phyloP scores from a whole-genome alignment of 192 early-diverging fungal species.

The Lobosporangium transversale region DNA sequence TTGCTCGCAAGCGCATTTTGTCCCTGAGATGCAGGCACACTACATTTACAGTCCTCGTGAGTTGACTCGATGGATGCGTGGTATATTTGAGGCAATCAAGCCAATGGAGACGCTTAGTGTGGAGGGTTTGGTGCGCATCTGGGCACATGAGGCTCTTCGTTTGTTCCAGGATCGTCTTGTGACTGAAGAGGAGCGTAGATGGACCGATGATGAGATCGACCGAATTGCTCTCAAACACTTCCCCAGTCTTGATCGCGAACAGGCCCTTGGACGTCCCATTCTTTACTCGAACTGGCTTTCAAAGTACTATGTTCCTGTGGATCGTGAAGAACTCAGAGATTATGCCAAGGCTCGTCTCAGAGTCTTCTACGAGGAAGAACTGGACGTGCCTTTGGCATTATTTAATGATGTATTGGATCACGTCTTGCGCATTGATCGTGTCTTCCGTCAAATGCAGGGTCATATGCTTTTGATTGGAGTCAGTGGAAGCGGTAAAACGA shows the following conservation, averaged over 20 bases:
- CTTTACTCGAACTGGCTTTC: constrained; percentile 98
- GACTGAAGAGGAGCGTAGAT: constrained; percentile 82
- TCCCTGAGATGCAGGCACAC: constrained; percentile 97
- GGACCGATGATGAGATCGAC: constrained; percentile 93
- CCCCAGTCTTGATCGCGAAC: constrained; percentile 76
- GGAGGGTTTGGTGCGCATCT: constrained; percentile 92
- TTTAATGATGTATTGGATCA: constrained; percentile 99
- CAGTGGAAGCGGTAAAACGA: constrained; percentile 97
- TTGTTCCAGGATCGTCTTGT: constrained; percentile 99
- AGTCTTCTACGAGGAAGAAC: constrained; percentile 99
- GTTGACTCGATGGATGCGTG: constrained; percentile 98
- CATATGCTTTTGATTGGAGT: constrained; percentile 98
- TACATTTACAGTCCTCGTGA: constrained; percentile 99
- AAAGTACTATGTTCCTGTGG: constrained; percentile 91
- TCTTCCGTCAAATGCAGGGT: constrained; percentile 97
- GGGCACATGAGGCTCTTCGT: constrained; percentile 98
- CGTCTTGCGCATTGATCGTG: constrained; percentile 96
- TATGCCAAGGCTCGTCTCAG: constrained; percentile 94
- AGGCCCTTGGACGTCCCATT: constrained; percentile 87
- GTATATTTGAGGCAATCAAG: constrained; percentile 95
- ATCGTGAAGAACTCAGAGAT: constrained; percentile 88
- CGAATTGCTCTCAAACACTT: constrained; percentile 87
- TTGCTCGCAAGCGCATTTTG: constrained; percentile 90
- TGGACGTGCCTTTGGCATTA: constrained; percentile 90
- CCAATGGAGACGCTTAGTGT: constrained; percentile 80